Base-by-base conservation (phyloP, 768 basidiomycete genomes). In the Suillus subalutaceus region DNA sequence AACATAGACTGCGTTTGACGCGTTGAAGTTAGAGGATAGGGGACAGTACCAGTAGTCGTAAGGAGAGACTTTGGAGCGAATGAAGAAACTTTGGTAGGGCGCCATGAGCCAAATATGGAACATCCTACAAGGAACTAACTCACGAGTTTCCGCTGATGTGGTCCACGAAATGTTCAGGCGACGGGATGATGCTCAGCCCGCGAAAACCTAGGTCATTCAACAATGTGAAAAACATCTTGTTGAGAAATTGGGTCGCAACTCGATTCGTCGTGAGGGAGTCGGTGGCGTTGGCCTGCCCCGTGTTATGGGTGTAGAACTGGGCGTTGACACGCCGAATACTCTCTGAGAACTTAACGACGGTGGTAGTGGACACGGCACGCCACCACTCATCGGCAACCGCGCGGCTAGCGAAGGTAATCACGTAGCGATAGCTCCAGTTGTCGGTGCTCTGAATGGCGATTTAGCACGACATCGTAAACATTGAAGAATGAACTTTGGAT, bases 301-400 rank as follows among this genome's bases (percentile, higher is more conserved):
- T 10, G 48, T 50, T 12, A 50, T 50, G 23, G 48, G 48, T 50
- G n/a, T 13, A 50, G 23, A 23, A 50, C 48, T 50, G 48, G 48
- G 48, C n/a, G 5, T n/a, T 50, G 23, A 23, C 6, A 23, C 48
- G 48, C 48, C 6, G n/a, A 23, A 50, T 6, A 50, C 48, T 50
- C 2, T 50, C 6, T 2, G 48, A 12, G n/a, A 23, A 50, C 48
- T 23, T 50, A 10, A 23, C n/a, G 4, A 12, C 10, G 12, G 12
- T 6, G 48, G 48, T 23, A 50, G 71, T 50, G 48, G 48, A 68
- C 35, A 76, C 62, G 30, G 67, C 53, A 16, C 73, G 65, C 72
- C 68, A 76, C 73, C 74, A 76, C 18, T 71, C 68, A 62, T 75
- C 74, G 37, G 75, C 74, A 10, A 70, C 66, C 20, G 66, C 69